phyloP scores from a whole-genome alignment of 176 grass and related monocot species.

The sorghum (Sorghum bicolor) region Sorghum_bicolor_NCBIv3 NC_012870.2:6873001-6873500 shows the following conservation, averaged over 20 bases:
- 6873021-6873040: slow-evolving; percentile 93
- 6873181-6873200: slow-evolving; percentile 52
- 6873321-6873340: slow-evolving; percentile 14
- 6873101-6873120: background rate
- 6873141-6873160: background rate
- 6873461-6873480: too few relatives aligned
- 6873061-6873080: slow-evolving; percentile 82
- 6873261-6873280: slow-evolving; percentile 93
- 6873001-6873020: slow-evolving; percentile 84
- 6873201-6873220: slow-evolving; percentile 90
- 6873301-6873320: slow-evolving; percentile 98
- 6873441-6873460: too few relatives aligned
- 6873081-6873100: background rate
- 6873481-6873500: too few relatives aligned
- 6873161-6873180: background rate
- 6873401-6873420: background rate
- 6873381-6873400: background rate
- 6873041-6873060: slow-evolving; percentile 97
- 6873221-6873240: slow-evolving; percentile 98
- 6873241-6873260: slow-evolving; percentile 85
- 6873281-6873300: slow-evolving; percentile 97
- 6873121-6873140: background rate
- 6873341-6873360: background rate
- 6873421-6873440: background rate
- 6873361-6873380: background rate